These are phyloP conservation scores for Peronospora destructor DNA, from an alignment of 352 stramenopile genomes.

Conservation along the genomic window DNA sequence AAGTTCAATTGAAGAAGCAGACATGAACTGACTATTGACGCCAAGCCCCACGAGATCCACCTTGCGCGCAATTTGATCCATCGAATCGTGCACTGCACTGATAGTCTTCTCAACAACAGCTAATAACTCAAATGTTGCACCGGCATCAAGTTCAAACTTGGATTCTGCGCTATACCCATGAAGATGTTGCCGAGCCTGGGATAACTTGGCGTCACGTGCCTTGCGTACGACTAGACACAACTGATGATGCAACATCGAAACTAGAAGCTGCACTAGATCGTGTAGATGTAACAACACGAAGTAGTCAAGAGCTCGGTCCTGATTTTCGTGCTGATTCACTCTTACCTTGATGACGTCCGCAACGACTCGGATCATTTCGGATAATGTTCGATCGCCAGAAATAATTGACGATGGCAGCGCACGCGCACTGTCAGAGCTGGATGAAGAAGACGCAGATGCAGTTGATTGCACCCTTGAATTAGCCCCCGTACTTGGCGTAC, in stretches of 20 bases:
- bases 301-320: constrained; percentile 38
- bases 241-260: constrained; percentile 72
- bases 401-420: constrained; percentile 35
- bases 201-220: constrained; percentile 53
- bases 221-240: constrained; percentile 52
- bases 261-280: constrained; percentile 48
- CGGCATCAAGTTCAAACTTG: constrained; percentile 19
- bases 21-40: constrained; percentile 7
- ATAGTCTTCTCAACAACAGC: constrained; percentile 20
- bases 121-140: constrained; percentile 22
- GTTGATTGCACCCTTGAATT: constrained; percentile 11
- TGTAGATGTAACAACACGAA: constrained; percentile 46
- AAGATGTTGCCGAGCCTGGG: constrained; percentile 40
- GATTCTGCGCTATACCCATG: constrained; percentile 12
- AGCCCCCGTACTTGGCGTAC: background rate
- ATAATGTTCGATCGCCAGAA: constrained; percentile 60
- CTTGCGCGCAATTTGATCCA: constrained; percentile 9
- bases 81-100: constrained; percentile 19
- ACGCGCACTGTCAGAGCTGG: constrained; percentile 6
- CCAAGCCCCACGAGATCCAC: constrained; percentile 12
- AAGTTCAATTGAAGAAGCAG: background rate
- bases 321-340: constrained; percentile 27
- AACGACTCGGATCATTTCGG: constrained; percentile 56
- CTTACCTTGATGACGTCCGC: constrained; percentile 41
- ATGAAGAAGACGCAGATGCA: constrained; percentile 3